These are phyloP conservation scores for Zoysia matrella DNA, from an alignment of 202 grass and related monocot genomes.

Conservation along the genomic window DNA sequence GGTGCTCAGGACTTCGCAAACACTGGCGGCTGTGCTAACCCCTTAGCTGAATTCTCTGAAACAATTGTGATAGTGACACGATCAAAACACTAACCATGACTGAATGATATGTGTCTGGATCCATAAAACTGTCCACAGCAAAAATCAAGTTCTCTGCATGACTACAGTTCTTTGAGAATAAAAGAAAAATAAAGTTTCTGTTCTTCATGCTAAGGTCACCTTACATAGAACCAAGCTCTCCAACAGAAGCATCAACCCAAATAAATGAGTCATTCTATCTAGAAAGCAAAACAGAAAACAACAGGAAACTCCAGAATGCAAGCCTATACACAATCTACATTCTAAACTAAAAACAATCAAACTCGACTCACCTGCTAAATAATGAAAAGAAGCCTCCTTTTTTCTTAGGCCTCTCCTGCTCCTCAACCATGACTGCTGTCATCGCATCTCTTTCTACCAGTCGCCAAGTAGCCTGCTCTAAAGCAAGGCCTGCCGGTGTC, in stretches of 20 bases:
- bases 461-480: conserved; percentile 88
- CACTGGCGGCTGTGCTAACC: too few species aligned
- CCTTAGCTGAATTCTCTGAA: too few species aligned
- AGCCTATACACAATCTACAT: conserved; percentile 35
- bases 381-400: conserved; percentile 70
- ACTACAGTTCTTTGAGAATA: background rate
- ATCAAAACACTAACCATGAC: background rate
- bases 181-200: background rate
- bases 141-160: background rate
- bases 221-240: background rate
- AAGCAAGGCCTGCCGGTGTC: conserved; percentile 73
- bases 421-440: conserved; percentile 88
- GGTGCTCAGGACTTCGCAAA: too few species aligned
- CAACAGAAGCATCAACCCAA: conserved; percentile 7
- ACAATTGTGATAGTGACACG: too few species aligned
- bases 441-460: conserved; percentile 86
- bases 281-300: background rate
- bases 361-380: conserved; percentile 51
- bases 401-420: conserved; percentile 84
- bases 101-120: background rate
- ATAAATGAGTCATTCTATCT: conserved; percentile 32
- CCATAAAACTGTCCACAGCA: background rate
- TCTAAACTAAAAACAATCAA: background rate
- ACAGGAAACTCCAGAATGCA: background rate
- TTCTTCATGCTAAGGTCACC: background rate